Percentiles rank a stretch among this genome's conserved stretches.
These are phyloP conservation scores for Jasminum sambac DNA, from an alignment of 257 asterid genomes.

Conservation along the genomic window DNA sequence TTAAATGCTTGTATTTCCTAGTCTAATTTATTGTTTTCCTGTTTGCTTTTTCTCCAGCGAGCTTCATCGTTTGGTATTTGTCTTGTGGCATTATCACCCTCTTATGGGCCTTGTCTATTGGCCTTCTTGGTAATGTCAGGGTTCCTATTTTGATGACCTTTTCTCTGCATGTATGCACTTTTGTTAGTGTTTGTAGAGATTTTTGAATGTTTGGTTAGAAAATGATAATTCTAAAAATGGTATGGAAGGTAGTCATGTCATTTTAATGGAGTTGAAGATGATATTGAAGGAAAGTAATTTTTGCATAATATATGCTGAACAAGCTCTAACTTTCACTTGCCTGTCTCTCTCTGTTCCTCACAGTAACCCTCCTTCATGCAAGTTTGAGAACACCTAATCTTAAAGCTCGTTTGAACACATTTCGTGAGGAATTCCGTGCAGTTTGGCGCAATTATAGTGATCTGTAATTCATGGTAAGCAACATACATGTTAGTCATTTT, in stretches of 20 bases:
- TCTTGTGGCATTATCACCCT: conserved; percentile 75
- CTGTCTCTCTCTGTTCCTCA: conserved; percentile 23
- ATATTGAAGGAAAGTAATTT: too few species aligned
- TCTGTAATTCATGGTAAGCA: conserved; percentile 46
- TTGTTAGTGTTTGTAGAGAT: not conserved
- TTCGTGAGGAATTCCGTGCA: conserved; percentile 94
- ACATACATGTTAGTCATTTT: conserved; percentile 33
- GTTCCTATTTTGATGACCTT: conserved; percentile 16
- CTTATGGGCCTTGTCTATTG: conserved; percentile 62
- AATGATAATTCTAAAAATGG: too few species aligned
- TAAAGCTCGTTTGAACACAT: conserved; percentile 95
- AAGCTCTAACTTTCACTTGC: not conserved
- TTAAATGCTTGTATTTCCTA: conserved; percentile 15
- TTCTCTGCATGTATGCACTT: conserved; percentile 8
- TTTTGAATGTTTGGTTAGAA: too few species aligned
- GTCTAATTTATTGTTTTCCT: not conserved
- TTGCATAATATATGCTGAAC: too few species aligned
- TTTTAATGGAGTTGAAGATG: too few species aligned
- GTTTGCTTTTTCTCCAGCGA: conserved; percentile 45
- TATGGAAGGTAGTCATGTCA: too few species aligned
- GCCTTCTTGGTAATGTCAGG: conserved; percentile 69
- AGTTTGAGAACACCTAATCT: conserved; percentile 96
- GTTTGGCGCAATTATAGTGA: conserved; percentile 98
- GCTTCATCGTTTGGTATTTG: conserved; percentile 77
- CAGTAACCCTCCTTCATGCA: conserved; percentile 83